Base-by-base conservation (phyloP, 169 alveolate species). In the Plasmodium berghei region DNA sequence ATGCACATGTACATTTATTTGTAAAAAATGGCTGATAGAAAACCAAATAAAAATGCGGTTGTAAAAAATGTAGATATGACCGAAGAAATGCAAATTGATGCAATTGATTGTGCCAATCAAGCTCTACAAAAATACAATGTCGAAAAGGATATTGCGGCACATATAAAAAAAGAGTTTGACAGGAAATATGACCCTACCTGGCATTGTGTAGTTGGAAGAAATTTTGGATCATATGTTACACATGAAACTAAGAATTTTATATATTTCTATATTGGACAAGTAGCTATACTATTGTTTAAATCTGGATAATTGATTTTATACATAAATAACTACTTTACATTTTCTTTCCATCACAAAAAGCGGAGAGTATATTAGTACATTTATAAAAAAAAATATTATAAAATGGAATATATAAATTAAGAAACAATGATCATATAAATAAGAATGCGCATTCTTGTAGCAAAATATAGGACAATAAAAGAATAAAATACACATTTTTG, bases 241-340 rank as follows among this genome's bases (percentile, higher is more conserved):
- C 99, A 99, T 94, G 99, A 99, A 96, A 99, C 99, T 54, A 98
- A 98, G 93, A 99, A 98, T 95, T 99, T 99, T 97, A 99, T 99
- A 94, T 99, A 99, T 95, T 99, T 99, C 96, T 99, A 99, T 96
- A 97, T 98, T 83, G 99, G 99, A 22, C 98, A 98, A 94, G 98
- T 97, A 49, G 99, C 99, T 59, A 96, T 99, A 56, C 96, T 99
- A 40, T 96, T 99, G 80, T 99, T 99, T 95, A 99, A 98, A 89
- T 95, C 99, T 71, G 99, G 99, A 48, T 98, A 97, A 97, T 34
- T 34, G 9, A 22, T 46, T 46, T 22, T 20, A 12, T 66, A 18
- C 61, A 40, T 22, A 20, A 56, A 22, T 46, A 58, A 56, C 22
- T 45, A n/a, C 34, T 24, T 67, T 48, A 54, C n/a, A 45, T 64